Conservation (phyloP, 768 basidiomycete species). For the Suillus fuscotomentosus region DNA sequence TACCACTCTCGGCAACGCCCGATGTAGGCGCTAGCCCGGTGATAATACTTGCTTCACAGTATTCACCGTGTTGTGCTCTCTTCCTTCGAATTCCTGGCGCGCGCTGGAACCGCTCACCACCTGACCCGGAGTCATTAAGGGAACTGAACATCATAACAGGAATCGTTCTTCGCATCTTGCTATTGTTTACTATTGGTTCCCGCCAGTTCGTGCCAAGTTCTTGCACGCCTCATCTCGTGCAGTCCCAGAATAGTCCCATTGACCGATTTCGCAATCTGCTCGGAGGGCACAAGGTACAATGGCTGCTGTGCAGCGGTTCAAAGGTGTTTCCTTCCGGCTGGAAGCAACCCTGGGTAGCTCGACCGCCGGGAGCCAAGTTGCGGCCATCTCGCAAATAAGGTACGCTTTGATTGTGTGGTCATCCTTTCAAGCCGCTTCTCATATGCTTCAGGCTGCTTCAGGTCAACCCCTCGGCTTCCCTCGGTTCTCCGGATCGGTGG, state of each 20-base stretch:
- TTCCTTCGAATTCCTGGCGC: conserved; percentile 16
- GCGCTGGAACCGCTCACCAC: too few species aligned
- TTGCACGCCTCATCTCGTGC: too few species aligned
- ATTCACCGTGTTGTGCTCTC: conserved; percentile 41
- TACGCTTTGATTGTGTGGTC: conserved; percentile 27
- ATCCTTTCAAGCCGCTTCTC: conserved; percentile 3
- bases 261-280: too few species aligned
- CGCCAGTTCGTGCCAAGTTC: too few species aligned
- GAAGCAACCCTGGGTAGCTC: conserved; percentile 79
- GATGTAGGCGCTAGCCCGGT: neutral
- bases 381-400: conserved; percentile 84
- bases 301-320: conserved; percentile 36
- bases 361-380: conserved; percentile 66
- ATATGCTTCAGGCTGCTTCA: conserved; percentile 27
- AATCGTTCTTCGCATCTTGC: conserved; percentile 72
- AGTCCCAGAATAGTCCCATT: too few species aligned
- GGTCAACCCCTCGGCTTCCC: conserved; percentile 58
- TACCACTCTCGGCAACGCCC: neutral
- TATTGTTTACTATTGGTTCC: conserved; percentile 43
- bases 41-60: too few species aligned
- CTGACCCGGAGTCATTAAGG: conserved; percentile 58
- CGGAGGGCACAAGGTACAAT: too few species aligned
- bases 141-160: conserved; percentile 78
- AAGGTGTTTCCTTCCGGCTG: conserved; percentile 70
- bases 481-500: conserved; percentile 54